Conservation (phyloP, 164 flowering plant genomes). For the Cinnamomum micranthum region DNA sequence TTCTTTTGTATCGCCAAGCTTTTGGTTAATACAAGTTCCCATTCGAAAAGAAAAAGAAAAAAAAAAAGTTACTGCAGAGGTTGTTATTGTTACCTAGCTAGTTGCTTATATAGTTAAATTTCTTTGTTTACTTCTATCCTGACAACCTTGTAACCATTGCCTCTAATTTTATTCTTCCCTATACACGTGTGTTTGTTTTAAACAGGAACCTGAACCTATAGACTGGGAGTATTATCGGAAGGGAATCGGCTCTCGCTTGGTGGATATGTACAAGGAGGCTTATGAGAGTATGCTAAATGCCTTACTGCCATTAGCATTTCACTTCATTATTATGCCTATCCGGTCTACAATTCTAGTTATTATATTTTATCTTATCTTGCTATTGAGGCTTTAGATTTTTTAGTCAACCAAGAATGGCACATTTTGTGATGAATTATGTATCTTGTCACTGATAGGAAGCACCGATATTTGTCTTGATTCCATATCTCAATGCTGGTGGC, state of each 20-base stretch:
- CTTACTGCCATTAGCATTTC: background rate
- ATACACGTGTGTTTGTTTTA: background rate
- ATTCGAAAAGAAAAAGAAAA: background rate
- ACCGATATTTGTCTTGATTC: background rate
- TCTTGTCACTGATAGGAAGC: background rate
- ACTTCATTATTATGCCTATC: background rate
- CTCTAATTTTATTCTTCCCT: background rate
- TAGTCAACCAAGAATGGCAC: background rate
- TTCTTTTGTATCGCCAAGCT: too few relatives aligned
- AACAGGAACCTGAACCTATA: conserved; percentile 95
- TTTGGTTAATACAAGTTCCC: background rate
- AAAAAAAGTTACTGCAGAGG: background rate
- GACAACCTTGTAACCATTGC: background rate
- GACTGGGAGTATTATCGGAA: conserved; percentile 98
- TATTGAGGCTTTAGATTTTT: background rate
- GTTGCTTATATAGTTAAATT: background rate
- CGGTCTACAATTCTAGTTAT: background rate
- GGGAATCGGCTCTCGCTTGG: conserved; percentile 84
- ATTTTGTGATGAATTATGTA: background rate
- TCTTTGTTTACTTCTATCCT: background rate
- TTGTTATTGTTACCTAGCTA: background rate
- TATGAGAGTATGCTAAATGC: conserved; percentile 67
- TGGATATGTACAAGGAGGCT: conserved; percentile 92
- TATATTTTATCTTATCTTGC: background rate
- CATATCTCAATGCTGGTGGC: too few relatives aligned